Evolutionary conservation across 179 eudicot species (phyloP), one percentile per base, ranked within the genome.

Genomic region (Silene noctiflora): DNA sequence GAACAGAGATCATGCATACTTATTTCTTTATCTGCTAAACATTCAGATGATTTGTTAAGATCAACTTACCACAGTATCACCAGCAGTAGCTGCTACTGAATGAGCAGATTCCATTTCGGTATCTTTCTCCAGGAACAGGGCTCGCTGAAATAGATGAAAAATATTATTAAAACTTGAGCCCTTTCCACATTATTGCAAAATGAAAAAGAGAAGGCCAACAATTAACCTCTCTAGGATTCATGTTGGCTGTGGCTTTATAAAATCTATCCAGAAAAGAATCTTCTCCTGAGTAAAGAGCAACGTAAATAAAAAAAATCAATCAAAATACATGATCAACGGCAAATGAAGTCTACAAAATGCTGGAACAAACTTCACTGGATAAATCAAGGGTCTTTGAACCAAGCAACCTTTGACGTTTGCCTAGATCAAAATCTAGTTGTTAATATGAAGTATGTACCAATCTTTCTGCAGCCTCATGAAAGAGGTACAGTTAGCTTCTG

Each of bases 31-130:
- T 39, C 46, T 39, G 46, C 53, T 51, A 39, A n/a, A 35, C 42
- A 19, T 20, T n/a, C 31, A 22, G 0, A 16, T 66, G 20, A 25
- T 31, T 14, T 16, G n/a, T 29, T 14, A 20, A 69, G 9, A 60
- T 6, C 20, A 35, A 51, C 24, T 65, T 74, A 95, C 99, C 89
- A 85, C 91, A 70, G 98, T 93, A 12, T 93, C 99, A 80, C 99
- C 99, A 80, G 93, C 99, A 85, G 84, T 81, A 81, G 96, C 99
- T 62, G 99, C 99, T 75, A 85, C 85, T 51, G 92, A 91, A 83
- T 95, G 99, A 73, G 99, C 99, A 77, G 76, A 88, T 85, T 95
- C 99, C 97, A 95, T 91, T 88, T 95, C 98, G 58, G 83, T 81
- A 79, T 95, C 97, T 58, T 87, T 88, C 82, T 91, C 99, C 75